A percentile compares a stretch with the other conserved stretches of the same genome.
These are phyloP conservation scores for Epichloe uncinata DNA, from an alignment of 2,329 filamentous ascomycete species.

Conservation along the genomic window DNA sequence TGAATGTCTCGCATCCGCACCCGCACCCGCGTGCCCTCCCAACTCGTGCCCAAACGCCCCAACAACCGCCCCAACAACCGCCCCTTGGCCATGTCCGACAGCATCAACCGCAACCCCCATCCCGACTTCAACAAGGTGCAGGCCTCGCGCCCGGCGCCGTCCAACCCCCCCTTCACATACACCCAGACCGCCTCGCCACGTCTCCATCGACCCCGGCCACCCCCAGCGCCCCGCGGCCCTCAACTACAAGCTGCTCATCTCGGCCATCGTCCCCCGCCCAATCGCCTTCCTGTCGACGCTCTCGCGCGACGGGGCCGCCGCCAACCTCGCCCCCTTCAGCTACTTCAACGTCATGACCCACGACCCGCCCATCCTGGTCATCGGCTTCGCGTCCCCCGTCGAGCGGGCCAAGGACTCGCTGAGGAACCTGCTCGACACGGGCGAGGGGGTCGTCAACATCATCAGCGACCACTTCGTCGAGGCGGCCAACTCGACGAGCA, in stretches of 20 bases:
- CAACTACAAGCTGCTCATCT: slow-evolving; percentile 92
- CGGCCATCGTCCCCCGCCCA: slow-evolving; percentile 62
- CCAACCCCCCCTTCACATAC: slow-evolving; percentile 35
- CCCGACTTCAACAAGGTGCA: slow-evolving; percentile 65
- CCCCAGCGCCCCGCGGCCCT: slow-evolving; percentile 49
- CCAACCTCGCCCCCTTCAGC: slow-evolving; percentile 75
- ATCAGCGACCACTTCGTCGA: slow-evolving; percentile 76
- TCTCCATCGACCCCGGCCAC: slow-evolving; percentile 71
- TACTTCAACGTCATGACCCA: slow-evolving; percentile 77
- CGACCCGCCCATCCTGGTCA: slow-evolving; percentile 72
- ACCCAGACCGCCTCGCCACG: slow-evolving; percentile 54
- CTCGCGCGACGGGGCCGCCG: slow-evolving; percentile 40
- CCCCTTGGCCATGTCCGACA: slow-evolving; percentile 12
- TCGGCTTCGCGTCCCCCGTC: slow-evolving; percentile 35
- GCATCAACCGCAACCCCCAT: slow-evolving; percentile 49
- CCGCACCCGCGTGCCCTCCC: background rate
- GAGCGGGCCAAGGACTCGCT: slow-evolving; percentile 63
- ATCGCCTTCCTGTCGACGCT: slow-evolving; percentile 51
- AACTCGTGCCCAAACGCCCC: background rate
- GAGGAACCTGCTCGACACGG: slow-evolving; percentile 54
- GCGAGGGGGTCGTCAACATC: slow-evolving; percentile 79
- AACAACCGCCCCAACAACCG: no score
- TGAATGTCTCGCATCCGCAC: background rate
- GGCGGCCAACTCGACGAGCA: slow-evolving; percentile 68
- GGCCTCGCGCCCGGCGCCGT: slow-evolving; percentile 48